Evolutionary conservation across 2,329 filamentous ascomycete genomes (phyloP), one percentile per base, ranked within the genome.

Genomic region (Amphichorda felina): DNA sequence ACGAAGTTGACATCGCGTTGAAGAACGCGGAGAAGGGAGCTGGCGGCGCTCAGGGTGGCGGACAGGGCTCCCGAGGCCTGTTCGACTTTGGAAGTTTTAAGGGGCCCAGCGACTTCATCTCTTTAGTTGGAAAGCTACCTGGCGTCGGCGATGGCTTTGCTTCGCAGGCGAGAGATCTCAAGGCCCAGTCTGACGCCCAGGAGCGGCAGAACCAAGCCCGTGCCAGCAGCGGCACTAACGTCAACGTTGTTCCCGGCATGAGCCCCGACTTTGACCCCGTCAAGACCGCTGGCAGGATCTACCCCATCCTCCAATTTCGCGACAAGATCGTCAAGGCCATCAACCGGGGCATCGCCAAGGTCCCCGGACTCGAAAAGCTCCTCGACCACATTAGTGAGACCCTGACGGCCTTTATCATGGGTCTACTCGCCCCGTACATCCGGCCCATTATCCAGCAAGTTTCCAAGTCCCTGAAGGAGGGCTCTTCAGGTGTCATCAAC

Each of bases 311-410:
- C 0, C 73, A 84, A 40, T 98, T 96, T 66, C 75, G 89, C 40
- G 91, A 98, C 64, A 91, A 82, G 50, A 87, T 98, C 37, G 88
- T 95, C 34, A 85, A 85, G 46, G 74, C 79, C 28, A 87, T 98
- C 56, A 86, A 78, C 50, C 73, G 76, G 27, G 81, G 87, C 35
- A 86, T 96, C 45, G 78, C 87, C 48, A 95, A 93, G 63, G 82
- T 98, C 27, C 91, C 91, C 0, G 89, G 89, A 1, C 68, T 98
- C 4, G 86, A 94, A 59, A 70, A 79, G 41, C 66, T 95, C n/a
- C 76, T 96, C 16, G 89, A 96, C 43, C 89, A 86, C 48, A 94
- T 98, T 48, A 85, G 82, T 38, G 91, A 98, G 61, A 89, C 83
- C 2, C 67, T 98, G 28, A 94, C 89, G 0, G 70, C 94, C 6